Evolutionary conservation across 805 yeast genomes (phyloP), one percentile per base, ranked within the genome.

Genomic region (Candida lessepsii): DNA sequence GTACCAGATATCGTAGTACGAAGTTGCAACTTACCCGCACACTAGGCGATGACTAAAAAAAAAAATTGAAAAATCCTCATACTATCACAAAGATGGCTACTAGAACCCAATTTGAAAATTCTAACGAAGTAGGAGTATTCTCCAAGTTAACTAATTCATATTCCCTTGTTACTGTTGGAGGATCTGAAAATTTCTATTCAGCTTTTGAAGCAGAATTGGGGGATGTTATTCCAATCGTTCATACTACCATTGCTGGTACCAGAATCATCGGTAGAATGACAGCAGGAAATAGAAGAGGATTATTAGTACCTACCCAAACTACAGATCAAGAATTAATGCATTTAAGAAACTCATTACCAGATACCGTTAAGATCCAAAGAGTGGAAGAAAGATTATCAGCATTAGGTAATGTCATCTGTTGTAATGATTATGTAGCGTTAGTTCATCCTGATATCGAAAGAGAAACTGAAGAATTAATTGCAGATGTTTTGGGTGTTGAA

Each of bases 361-460:
- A 93, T 57, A 67, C 82, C 37, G 96, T 93, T 52, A 90, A 86
- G 67, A 89, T 93, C 56, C 99, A 93, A 71, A 81, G 99, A 65
- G 96, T 95, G 28, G 99, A 93, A 69, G 99, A 93, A 71, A 81
- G 99, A 61, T 73, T 93, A 48, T 86, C 96, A 38, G 99, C 99
- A 10, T 71, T 93, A 51, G 99, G 99, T 56, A 93, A 93, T 56
- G 99, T 93, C 48, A 89, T 93, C 58, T 91, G 98, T 69, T 91
- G 98, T 71, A 93, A 93, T 67, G 99, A 93, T 66, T 93, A 93
- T 62, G 99, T 95, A 54, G 99, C 99, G 3, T 77, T 93, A 50
- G 99, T 93, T 40, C 99, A 93, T 67, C 99, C 99, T 37, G 99
- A 93, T 71, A 88, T 93, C 51, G 99, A 93, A 73, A 83, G 99